These are phyloP conservation scores for Colletotrichum incanum DNA, from an alignment of 2,329 filamentous ascomycete species.

Conservation along the genomic window DNA sequence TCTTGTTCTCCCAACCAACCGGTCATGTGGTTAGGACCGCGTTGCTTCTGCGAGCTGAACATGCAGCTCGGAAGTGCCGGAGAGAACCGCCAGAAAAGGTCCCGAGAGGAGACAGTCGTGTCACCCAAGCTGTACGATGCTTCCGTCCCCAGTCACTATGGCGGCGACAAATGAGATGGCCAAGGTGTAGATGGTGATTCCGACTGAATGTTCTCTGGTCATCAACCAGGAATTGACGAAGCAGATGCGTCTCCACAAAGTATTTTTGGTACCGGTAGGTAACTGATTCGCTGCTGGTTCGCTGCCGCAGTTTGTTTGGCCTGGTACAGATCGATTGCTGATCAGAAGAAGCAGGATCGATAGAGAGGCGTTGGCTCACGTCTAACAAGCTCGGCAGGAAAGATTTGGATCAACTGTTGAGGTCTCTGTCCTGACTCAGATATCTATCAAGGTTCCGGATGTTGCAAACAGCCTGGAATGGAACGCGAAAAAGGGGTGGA, in stretches of 20 bases:
- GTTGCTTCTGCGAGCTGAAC: conserved; percentile 5
- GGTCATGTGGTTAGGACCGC: neutral
- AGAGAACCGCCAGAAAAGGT: conserved; percentile 6
- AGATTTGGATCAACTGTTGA: conserved; percentile 36
- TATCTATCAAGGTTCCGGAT: conserved; percentile 39
- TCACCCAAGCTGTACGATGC: conserved; percentile 25
- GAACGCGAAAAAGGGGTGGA: conserved; percentile 24
- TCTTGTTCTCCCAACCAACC: neutral
- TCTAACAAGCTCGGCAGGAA: conserved; percentile 27
- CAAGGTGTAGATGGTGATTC: conserved; percentile 5
- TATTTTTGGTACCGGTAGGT: neutral
- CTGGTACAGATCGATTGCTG: conserved; percentile 20
- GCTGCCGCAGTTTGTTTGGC: conserved; percentile 18
- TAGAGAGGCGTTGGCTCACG: conserved; percentile 8
- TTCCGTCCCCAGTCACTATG: conserved; percentile 15
- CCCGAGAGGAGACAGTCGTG: conserved; percentile 23
- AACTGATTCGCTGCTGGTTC: conserved; percentile 4
- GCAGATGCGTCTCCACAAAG: neutral
- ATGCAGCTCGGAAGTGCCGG: neutral
- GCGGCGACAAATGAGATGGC: neutral
- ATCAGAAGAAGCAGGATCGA: neutral
- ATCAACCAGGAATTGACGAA: conserved; percentile 14
- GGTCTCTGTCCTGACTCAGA: conserved; percentile 35
- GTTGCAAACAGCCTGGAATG: conserved; percentile 29
- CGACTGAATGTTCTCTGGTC: conserved; percentile 16